A percentile compares a stretch with the other conserved stretches of the same genome.
Evolutionary conservation across 441 rosid genomes (phyloP).

Genomic region (Kokia cookei): DNA sequence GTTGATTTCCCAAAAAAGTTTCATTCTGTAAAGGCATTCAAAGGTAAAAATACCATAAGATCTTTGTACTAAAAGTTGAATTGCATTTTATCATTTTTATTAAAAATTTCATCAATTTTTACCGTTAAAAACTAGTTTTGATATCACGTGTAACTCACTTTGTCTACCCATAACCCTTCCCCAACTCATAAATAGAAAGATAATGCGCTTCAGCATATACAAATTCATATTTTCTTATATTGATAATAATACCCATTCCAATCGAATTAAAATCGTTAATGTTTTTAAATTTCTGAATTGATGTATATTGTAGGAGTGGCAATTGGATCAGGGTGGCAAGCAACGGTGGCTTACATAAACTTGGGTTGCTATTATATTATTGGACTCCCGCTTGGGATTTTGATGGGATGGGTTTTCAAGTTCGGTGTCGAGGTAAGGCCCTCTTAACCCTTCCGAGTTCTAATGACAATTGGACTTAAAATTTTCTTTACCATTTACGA

Average conservation of each 20-base stretch:
- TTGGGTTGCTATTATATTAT: slow-evolving; percentile 61
- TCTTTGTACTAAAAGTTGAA: too few species aligned
- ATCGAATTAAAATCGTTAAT: too few species aligned
- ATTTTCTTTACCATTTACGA: neutral
- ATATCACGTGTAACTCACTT: too few species aligned
- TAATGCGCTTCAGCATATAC: accelerated
- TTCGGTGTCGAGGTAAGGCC: slow-evolving; percentile 45
- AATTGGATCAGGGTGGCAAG: slow-evolving; percentile 81
- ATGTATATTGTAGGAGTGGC: slow-evolving; percentile 51
- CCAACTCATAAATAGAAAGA: too few species aligned
- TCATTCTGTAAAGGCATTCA: too few species aligned
- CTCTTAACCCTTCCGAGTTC: neutral
- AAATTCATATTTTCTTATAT: accelerated
- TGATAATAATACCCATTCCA: too few species aligned
- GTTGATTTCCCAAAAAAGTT: too few species aligned
- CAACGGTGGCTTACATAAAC: slow-evolving; percentile 62
- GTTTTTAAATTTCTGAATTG: neutral
- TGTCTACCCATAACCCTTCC: too few species aligned
- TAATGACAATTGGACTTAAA: neutral
- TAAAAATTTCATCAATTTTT: too few species aligned
- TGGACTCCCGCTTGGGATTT: slow-evolving; percentile 65
- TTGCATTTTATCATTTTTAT: too few species aligned
- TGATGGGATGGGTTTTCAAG: slow-evolving; percentile 49
- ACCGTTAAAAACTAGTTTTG: too few species aligned
- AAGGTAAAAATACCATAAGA: too few species aligned